Evolutionary conservation across 352 stramenopile genomes (phyloP).

Genomic region (Phytopythium mirpurense): DNA sequence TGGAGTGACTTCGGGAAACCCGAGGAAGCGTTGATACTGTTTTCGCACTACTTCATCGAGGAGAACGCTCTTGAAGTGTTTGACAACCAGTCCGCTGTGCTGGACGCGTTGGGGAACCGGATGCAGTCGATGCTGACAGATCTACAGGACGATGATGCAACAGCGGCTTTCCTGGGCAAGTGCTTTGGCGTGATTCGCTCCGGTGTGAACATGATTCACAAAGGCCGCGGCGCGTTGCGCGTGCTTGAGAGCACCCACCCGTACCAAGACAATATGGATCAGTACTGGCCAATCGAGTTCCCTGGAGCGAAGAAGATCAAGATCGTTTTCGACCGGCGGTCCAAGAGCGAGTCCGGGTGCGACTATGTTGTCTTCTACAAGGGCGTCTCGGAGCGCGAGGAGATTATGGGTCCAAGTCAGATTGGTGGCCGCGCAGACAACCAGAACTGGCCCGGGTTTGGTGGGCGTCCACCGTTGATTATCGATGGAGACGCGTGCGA

Average conservation of each 20-base stretch:
- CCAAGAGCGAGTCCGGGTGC: slow-evolving; percentile 56
- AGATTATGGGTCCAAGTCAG: slow-evolving; percentile 44
- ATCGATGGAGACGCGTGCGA: slow-evolving; percentile 71
- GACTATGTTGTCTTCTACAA: slow-evolving; percentile 80
- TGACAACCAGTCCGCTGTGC: slow-evolving; percentile 15
- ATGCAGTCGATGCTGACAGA: slow-evolving; percentile 18
- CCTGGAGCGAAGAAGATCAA: slow-evolving; percentile 59
- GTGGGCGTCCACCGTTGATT: slow-evolving; percentile 52
- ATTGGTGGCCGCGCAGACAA: slow-evolving; percentile 57
- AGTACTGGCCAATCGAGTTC: slow-evolving; percentile 66
- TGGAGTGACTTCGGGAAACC: slow-evolving; percentile 28
- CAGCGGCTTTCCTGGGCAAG: slow-evolving; percentile 17
- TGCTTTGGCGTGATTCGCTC: slow-evolving; percentile 31
- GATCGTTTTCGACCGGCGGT: slow-evolving; percentile 65
- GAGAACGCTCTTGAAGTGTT: slow-evolving; percentile 14
- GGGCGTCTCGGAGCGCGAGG: slow-evolving; percentile 29
- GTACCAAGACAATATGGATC: slow-evolving; percentile 61
- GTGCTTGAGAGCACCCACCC: slow-evolving; percentile 69
- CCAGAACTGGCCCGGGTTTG: slow-evolving; percentile 80
- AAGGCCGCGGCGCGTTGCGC: slow-evolving; percentile 35
- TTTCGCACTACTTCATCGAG: slow-evolving; percentile 33
- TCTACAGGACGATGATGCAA: slow-evolving; percentile 14
- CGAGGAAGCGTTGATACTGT: slow-evolving; percentile 35
- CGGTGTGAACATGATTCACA: slow-evolving; percentile 23
- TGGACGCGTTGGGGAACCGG: slow-evolving; percentile 18